Evolutionary conservation across 768 basidiomycete genomes (phyloP).

Genomic region (Boletellus emodensis): DNA sequence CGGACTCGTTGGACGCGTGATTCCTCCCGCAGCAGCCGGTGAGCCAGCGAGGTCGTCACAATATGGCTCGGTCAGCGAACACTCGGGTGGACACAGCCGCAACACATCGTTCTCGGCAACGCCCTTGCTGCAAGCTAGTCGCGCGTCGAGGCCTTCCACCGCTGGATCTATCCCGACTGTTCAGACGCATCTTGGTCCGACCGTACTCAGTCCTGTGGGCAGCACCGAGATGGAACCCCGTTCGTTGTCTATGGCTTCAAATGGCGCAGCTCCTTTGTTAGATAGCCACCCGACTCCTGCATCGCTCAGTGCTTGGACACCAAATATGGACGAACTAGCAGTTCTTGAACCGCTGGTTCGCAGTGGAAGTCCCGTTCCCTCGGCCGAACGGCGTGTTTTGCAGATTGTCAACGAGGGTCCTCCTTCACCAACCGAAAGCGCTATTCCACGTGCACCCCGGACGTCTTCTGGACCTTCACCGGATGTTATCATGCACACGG

Average conservation of each 20-base stretch:
- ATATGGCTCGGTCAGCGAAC: constrained; percentile 19
- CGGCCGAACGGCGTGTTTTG: constrained; percentile 24
- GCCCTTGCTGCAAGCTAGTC: constrained; percentile 21
- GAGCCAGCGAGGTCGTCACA: constrained; percentile 35
- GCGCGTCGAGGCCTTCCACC: constrained; percentile 42
- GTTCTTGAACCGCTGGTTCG: constrained; percentile 16
- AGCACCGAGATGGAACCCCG: constrained; percentile 9
- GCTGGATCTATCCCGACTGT: constrained; percentile 38
- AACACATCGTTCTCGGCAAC: constrained; percentile 23
- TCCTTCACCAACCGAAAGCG: constrained; percentile 17
- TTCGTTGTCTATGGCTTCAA: constrained; percentile 20
- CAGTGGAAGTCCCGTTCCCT: constrained; percentile 18
- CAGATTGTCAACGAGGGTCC: constrained; percentile 26
- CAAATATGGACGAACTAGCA: constrained; percentile 20
- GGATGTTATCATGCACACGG: constrained; percentile 24
- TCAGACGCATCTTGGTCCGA: constrained; percentile 15
- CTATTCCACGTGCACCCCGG: background rate
- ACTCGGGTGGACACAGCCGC: constrained; percentile 21
- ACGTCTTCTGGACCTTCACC: constrained; percentile 1
- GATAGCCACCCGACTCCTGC: constrained; percentile 1
- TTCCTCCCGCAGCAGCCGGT: constrained; percentile 26
- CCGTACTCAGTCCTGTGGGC: constrained; percentile 2
- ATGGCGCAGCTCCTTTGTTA: constrained; percentile 5
- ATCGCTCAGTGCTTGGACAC: constrained; percentile 10
- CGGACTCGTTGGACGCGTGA: constrained; percentile 50